These are phyloP conservation scores for Saccharomycopsis hybrid DNA, from an alignment of 1,139 yeast genomes.

Conservation along the genomic window DNA sequence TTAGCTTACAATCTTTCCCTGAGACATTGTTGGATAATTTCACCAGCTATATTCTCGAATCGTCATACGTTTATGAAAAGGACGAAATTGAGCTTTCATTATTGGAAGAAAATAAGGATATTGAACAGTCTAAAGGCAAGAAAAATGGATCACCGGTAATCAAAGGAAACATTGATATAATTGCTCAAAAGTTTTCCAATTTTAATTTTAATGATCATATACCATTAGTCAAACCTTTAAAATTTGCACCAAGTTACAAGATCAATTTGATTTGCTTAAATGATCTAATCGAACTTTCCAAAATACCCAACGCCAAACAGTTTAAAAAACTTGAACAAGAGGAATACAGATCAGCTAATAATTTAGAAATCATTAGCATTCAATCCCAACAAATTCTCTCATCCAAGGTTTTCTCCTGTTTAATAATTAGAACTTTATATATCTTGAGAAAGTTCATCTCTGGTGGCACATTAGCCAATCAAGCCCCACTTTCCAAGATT, in stretches of 20 bases:
- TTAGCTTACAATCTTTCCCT: slow-evolving; percentile 27
- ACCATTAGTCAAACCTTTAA: slow-evolving; percentile 43
- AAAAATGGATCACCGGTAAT: slow-evolving; percentile 1
- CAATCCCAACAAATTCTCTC: slow-evolving; percentile 25
- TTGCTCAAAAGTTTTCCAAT: slow-evolving; percentile 28
- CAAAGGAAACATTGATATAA: slow-evolving; percentile 18
- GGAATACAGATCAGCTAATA: neutral
- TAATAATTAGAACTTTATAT: slow-evolving; percentile 44
- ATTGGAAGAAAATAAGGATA: slow-evolving; percentile 24
- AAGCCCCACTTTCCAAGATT: slow-evolving; percentile 47
- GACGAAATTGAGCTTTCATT: slow-evolving; percentile 39
- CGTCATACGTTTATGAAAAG: slow-evolving; percentile 46
- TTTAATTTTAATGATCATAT: slow-evolving; percentile 34
- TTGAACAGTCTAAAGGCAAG: slow-evolving; percentile 25
- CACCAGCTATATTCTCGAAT: slow-evolving; percentile 38
- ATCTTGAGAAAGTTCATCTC: slow-evolving; percentile 46
- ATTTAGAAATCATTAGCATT: slow-evolving; percentile 21
- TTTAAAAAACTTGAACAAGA: neutral
- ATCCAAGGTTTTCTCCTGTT: slow-evolving; percentile 32
- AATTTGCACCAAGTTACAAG: slow-evolving; percentile 32
- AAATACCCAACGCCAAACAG: slow-evolving; percentile 21
- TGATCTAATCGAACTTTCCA: slow-evolving; percentile 37
- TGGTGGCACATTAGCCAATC: slow-evolving; percentile 44
- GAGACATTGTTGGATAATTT: slow-evolving; percentile 36
- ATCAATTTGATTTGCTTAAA: slow-evolving; percentile 43